Conservation (phyloP, 1,284 basidiomycete genomes). For the Cryptococcus sp. region DNA sequence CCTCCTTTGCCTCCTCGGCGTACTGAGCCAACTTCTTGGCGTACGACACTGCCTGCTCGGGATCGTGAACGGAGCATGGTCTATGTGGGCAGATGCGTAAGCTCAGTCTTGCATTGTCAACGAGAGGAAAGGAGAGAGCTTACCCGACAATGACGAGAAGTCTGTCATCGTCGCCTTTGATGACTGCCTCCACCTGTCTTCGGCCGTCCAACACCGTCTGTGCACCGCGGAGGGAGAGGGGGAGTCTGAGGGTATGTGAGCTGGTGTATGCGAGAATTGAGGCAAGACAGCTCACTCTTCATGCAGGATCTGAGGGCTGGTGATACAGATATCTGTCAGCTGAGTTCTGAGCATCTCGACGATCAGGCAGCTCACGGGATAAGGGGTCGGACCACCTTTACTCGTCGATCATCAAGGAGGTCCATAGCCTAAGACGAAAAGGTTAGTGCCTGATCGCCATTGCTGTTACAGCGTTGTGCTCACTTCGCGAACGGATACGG, state of each 20-base stretch:
- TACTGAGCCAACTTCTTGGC: constrained; percentile 77
- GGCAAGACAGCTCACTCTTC: constrained; percentile 64
- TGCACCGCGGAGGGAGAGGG: constrained; percentile 50
- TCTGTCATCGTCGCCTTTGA: constrained; percentile 83
- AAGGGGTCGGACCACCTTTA: constrained; percentile 79
- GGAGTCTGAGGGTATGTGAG: constrained; percentile 32
- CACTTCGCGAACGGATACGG: constrained; percentile 34
- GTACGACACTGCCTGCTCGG: constrained; percentile 80
- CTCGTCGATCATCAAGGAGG: constrained; percentile 81
- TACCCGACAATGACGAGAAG: constrained; percentile 84
- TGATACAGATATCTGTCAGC: constrained; percentile 9
- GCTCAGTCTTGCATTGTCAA: background rate
- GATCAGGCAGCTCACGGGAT: constrained; percentile 61
- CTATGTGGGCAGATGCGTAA: constrained; percentile 52
- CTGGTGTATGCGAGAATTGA: background rate
- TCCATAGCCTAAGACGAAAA: constrained; percentile 60
- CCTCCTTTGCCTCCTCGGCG: constrained; percentile 75
- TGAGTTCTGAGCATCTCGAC: constrained; percentile 10
- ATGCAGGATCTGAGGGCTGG: constrained; percentile 77
- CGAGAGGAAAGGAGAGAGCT: constrained; percentile 34
- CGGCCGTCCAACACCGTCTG: constrained; percentile 79
- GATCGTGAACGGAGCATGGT: constrained; percentile 90
- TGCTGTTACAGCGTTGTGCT: constrained; percentile 6
- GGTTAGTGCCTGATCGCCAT: background rate
- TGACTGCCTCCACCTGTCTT: constrained; percentile 70